phyloP scores from a whole-genome alignment of 129 eudicot genomes.

The Centrapalus pauciflorus region DNA sequence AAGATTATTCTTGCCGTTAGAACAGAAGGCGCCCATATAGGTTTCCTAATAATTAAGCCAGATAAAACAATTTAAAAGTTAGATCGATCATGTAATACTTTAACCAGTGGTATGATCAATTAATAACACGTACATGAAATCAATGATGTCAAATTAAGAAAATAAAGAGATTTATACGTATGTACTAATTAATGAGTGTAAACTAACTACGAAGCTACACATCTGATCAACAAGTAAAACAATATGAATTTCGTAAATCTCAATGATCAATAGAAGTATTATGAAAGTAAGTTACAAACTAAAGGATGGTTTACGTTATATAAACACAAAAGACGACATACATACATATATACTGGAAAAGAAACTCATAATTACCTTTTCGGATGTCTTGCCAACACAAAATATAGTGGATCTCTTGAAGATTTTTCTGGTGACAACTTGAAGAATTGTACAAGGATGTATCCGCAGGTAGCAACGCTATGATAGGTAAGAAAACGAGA shows the following conservation, averaged over 20 bases:
- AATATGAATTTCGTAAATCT: neutral
- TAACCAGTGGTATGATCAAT: no score
- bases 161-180: no score
- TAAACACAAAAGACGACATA: no score
- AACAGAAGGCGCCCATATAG: constrained; percentile 31
- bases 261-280: neutral
- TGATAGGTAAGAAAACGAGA: neutral
- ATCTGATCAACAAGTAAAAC: no score
- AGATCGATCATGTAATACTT: no score
- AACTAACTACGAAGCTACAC: no score
- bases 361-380: constrained; percentile 28
- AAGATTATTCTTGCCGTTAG: constrained; percentile 43
- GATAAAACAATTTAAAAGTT: constrained; percentile 11
- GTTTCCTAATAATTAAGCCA: constrained; percentile 34
- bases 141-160: no score
- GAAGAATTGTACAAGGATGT: constrained; percentile 46
- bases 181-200: no score
- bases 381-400: constrained; percentile 35
- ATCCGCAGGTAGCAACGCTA: constrained; percentile 58
- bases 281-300: no score
- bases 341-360: neutral
- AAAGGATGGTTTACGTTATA: neutral
- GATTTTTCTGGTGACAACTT: constrained; percentile 68
- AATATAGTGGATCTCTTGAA: constrained; percentile 52
- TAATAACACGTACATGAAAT: no score